phyloP scores from a whole-genome alignment of 176 grass and related monocot genomes.

The Aegilops umbellulata region DNA sequence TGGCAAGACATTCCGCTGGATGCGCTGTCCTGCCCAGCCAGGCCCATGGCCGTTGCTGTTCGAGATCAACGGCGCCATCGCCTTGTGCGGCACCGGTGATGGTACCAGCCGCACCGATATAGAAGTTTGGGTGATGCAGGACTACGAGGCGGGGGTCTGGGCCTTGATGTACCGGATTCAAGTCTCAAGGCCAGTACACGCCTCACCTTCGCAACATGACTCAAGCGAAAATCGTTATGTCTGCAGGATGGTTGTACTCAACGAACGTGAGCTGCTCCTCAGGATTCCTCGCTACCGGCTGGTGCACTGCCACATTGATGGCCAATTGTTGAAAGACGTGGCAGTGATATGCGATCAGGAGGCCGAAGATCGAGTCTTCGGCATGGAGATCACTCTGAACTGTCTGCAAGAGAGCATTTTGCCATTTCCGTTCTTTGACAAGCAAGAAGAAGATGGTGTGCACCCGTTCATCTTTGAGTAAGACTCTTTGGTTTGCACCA shows the following conservation, averaged over 20 bases:
- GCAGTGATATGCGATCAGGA: background rate
- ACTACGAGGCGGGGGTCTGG: background rate
- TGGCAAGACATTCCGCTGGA: background rate
- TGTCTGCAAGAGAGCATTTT: background rate
- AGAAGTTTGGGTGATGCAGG: background rate
- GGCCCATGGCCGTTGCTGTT: background rate
- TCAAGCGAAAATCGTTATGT: background rate
- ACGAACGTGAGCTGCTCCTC: background rate
- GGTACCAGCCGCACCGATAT: background rate
- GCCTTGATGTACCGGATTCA: background rate
- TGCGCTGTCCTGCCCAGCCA: background rate
- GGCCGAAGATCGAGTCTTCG: background rate
- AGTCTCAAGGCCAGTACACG: too few species aligned
- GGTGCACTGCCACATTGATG: background rate
- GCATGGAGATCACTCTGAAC: background rate
- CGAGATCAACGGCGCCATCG: background rate
- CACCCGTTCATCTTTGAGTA: background rate
- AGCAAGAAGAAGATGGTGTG: background rate
- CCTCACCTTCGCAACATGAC: background rate
- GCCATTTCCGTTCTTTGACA: background rate
- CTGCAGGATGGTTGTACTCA: background rate
- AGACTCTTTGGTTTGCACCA: background rate
- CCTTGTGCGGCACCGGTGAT: background rate
- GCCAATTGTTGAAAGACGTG: background rate
- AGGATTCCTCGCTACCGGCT: background rate